Conservation (phyloP, 257 asterid species). For the Coffea eugenioides region DNA sequence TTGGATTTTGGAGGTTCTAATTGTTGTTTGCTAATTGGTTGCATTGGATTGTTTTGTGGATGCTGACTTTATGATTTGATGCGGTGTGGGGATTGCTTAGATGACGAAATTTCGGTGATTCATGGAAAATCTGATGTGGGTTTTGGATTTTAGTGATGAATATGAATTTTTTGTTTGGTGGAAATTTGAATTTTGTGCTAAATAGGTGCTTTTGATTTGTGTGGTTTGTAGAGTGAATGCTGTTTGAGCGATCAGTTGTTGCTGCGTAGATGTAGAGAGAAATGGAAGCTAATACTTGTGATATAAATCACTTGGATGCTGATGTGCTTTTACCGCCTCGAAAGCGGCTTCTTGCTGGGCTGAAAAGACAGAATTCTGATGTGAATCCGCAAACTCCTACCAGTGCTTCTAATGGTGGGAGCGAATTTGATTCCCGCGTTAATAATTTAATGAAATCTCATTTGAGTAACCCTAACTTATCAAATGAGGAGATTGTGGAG, state of each 20-base stretch:
- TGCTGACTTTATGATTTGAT: constrained; percentile 24
- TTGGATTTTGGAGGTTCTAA: constrained; percentile 4
- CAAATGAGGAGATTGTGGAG: constrained; percentile 71
- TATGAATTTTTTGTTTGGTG: constrained; percentile 9
- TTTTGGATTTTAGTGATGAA: constrained; percentile 18
- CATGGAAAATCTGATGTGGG: constrained; percentile 26
- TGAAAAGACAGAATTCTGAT: constrained; percentile 83
- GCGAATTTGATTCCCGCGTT: constrained; percentile 40
- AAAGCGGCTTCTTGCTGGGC: constrained; percentile 85
- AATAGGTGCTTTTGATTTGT: constrained; percentile 27
- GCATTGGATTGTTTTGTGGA: constrained; percentile 19
- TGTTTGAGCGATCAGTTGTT: constrained; percentile 28
- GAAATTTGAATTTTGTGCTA: constrained; percentile 26
- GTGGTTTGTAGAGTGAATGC: constrained; percentile 37
- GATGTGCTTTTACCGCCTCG: constrained; percentile 97
- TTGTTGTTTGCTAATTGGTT: constrained; percentile 15
- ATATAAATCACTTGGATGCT: constrained; percentile 60
- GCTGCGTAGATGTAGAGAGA: constrained; percentile 48
- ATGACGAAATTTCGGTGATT: constrained; percentile 29
- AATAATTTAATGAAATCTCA: constrained; percentile 48
- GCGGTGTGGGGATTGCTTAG: constrained; percentile 11
- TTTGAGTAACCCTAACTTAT: constrained; percentile 45
- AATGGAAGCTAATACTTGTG: constrained; percentile 65
- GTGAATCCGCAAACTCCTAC: constrained; percentile 49
- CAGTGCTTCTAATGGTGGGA: constrained; percentile 28